Base-by-base conservation (phyloP, 176 grass and related monocot species). In the Aegilops tauschii region DNA sequence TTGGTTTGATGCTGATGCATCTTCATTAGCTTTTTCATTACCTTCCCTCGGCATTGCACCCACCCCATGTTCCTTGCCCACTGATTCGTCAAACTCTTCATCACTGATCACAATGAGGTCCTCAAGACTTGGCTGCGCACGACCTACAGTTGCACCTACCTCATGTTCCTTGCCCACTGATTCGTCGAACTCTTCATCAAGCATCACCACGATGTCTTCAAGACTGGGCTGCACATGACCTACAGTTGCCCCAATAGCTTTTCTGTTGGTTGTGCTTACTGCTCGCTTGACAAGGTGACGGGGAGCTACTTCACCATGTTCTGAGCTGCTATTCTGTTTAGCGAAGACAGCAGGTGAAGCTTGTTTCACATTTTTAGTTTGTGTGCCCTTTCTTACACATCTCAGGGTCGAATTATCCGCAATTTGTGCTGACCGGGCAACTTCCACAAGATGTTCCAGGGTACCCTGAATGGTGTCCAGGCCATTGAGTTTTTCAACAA, bases 41-140 rank as follows among this genome's bases (percentile, higher is more conserved):
- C 73, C 73, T 76, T 50, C 73, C 47, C 30, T 88, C 6, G 25
- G 20, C 80, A 84, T 72, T 61, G 36, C 59, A 79, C 20, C 9
- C 6, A 65, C 10, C 13, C 1, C 68, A 50, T 65, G 56, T 20
- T 74, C 78, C 20, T 87, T 81, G 30, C 45, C 74, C 47, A 56
- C 27, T 77, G 52, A 31, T 31, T 56, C 74, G 1, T 77, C 28
- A 32, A 49, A 77, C 74, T 64, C 30, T 1, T 89, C 40, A 54
- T 80, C 66, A 65, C 76, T 80, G 67, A 73, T 80, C 82, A 84
- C 39, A 40, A 89, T 5, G 2, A 82, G 7, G 30, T 65, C 31
- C 54, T 84, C 67, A 65, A 30, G 56, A 31, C 4, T 73, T 89
- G 66, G 20, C 76, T 84, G 74, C 66, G 52, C 35, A 84, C 73